Evolutionary conservation across 257 asterid species (phyloP).

Genomic region (Solanum pennellii): DNA sequence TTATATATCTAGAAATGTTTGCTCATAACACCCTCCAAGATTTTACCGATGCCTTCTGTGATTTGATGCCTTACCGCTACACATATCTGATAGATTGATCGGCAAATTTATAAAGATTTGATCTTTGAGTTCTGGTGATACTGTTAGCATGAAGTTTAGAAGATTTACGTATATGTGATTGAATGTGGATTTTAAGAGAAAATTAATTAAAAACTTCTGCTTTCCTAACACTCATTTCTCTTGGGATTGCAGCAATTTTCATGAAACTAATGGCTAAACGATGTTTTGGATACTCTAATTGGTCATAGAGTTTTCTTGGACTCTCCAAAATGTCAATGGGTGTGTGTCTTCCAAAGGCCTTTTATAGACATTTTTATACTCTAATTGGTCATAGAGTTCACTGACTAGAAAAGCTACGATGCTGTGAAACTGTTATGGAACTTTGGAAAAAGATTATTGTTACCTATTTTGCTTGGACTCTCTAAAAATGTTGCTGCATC

Average conservation of each 20-base stretch:
- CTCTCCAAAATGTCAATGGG: no score
- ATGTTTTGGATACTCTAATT: neutral
- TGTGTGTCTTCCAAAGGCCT: no score
- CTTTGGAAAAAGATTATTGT: neutral
- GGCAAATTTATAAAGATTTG: neutral
- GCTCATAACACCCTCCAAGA: neutral
- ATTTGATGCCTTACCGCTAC: neutral
- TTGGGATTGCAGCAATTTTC: neutral
- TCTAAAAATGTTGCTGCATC: neutral
- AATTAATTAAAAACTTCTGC: neutral
- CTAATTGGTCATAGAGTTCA: neutral
- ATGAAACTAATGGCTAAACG: neutral
- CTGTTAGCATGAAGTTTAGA: neutral
- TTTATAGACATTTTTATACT: neutral
- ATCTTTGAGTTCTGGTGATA: neutral
- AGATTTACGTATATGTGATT: neutral
- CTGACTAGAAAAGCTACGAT: neutral
- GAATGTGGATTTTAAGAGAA: neutral
- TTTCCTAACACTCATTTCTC: neutral
- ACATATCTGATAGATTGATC: neutral
- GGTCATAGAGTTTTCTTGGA: neutral
- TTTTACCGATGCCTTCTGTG: neutral
- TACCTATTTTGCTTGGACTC: neutral
- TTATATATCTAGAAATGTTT: neutral
- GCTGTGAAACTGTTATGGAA: neutral